phyloP scores from a whole-genome alignment of 192 early-diverging fungal genomes.

The Glomus cerebriforme region DNA sequence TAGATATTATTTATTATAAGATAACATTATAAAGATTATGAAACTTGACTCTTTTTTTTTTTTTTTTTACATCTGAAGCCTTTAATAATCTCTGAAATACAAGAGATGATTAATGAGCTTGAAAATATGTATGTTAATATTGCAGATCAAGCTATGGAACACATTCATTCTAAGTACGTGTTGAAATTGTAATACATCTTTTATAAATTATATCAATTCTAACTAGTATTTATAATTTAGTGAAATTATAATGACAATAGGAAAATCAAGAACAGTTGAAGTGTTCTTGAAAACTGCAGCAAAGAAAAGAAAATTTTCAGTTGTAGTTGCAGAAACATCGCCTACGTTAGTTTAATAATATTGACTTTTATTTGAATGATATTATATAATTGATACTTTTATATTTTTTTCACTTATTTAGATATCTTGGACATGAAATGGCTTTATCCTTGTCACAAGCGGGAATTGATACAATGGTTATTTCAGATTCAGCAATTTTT shows the following conservation, averaged over 20 bases:
- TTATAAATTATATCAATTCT: neutral
- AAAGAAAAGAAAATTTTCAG: conserved; percentile 84
- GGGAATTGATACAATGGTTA: conserved; percentile 90
- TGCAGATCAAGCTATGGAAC: conserved; percentile 81
- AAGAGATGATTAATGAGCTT: conserved; percentile 87
- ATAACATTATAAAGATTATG: neutral
- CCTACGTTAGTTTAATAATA: conserved; percentile 63
- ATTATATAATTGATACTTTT: neutral
- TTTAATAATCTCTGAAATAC: conserved; percentile 77
- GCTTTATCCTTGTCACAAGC: conserved; percentile 69
- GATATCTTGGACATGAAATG: conserved; percentile 85
- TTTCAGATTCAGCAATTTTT: conserved; percentile 92
- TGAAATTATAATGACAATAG: conserved; percentile 95
- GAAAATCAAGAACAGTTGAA: conserved; percentile 83
- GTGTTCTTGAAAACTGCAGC: conserved; percentile 85
- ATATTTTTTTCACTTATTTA: conserved; percentile 34
- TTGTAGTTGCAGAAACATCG: conserved; percentile 92
- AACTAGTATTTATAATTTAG: conserved; percentile 44
- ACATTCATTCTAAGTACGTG: conserved; percentile 90
- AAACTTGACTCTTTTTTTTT: conserved; percentile 8
- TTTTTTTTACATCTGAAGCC: conserved; percentile 68
- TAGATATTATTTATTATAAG: neutral
- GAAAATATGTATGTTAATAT: conserved; percentile 78
- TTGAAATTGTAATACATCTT: neutral
- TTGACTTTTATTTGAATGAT: neutral